Percentiles rank a stretch among this genome's conserved stretches.
These are phyloP conservation scores for Psidium friedrichsthalianum DNA, from an alignment of 345 rosid genomes.

Conservation along the genomic window DNA sequence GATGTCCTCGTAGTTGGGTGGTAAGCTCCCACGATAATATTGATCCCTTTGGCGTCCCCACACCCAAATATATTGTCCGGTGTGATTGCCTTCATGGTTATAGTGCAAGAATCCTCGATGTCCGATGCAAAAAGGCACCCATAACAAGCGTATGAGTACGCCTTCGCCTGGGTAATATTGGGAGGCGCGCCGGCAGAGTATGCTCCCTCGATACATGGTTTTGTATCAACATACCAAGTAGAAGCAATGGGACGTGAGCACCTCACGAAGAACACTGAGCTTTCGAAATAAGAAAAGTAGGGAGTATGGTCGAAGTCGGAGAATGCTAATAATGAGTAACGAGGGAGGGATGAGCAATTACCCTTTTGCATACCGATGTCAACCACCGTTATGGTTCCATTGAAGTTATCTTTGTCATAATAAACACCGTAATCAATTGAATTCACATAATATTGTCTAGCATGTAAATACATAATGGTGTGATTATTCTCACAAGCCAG, in stretches of 20 bases:
- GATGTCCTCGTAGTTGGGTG: neutral
- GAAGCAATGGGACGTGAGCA: neutral
- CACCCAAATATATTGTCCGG: rapidly evolving
- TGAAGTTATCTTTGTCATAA: too few relatives aligned
- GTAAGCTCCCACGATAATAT: neutral
- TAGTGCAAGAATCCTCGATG: neutral
- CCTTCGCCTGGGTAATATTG: neutral
- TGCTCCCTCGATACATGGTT: neutral
- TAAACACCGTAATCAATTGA: rapidly evolving
- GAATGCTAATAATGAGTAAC: neutral
- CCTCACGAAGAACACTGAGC: neutral
- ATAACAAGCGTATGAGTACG: rapidly evolving
- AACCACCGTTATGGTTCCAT: neutral
- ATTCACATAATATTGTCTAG: neutral
- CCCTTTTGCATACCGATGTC: neutral
- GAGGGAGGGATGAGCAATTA: neutral
- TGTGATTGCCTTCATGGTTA: neutral
- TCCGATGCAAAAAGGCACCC: rapidly evolving
- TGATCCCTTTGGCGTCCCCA: neutral
- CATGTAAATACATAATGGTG: neutral
- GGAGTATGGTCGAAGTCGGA: too few relatives aligned
- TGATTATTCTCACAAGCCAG: rapidly evolving
- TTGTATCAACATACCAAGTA: rapidly evolving
- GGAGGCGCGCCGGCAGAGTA: neutral
- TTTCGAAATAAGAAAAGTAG: too few relatives aligned